A percentile compares a stretch with the other conserved stretches of the same genome.
phyloP scores from a whole-genome alignment of 306 rosid species.

The Begonia peltatifolia region DNA sequence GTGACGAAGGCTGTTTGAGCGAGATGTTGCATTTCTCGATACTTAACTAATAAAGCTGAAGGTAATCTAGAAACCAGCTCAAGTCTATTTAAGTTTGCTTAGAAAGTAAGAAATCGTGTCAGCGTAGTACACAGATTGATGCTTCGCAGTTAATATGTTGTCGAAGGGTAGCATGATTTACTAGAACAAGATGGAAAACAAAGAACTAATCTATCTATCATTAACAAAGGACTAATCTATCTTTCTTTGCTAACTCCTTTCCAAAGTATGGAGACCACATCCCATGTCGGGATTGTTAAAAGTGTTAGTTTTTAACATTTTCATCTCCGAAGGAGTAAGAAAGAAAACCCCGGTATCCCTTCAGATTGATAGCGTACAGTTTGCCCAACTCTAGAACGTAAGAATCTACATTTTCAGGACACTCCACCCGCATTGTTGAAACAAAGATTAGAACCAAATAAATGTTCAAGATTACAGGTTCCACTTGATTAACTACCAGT shows the following conservation, averaged over 20 bases:
- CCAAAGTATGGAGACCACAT: no score
- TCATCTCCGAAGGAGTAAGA: conserved; percentile 60
- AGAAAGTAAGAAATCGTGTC: conserved; percentile 10
- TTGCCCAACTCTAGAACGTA: conserved; percentile 97
- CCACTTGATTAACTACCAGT: not conserved
- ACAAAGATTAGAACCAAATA: conserved; percentile 6
- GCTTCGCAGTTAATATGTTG: no score
- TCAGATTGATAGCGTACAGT: conserved; percentile 72
- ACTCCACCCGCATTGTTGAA: conserved; percentile 47
- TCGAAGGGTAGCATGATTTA: not conserved
- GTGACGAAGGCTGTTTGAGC: conserved; percentile 77
- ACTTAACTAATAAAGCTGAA: conserved; percentile 64
- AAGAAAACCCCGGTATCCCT: conserved; percentile 67
- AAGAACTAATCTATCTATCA: not conserved
- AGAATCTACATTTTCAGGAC: conserved; percentile 80
- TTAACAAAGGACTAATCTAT: no score
- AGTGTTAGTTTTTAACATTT: conserved; percentile 37
- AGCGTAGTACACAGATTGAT: not conserved
- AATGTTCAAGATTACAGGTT: not conserved
- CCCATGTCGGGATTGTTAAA: no score
- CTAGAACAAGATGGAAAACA: not conserved
- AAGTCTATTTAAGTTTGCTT: conserved; percentile 49
- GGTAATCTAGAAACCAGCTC: conserved; percentile 61
- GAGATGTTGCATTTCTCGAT: conserved; percentile 47
- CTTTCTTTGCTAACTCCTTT: no score